phyloP scores from a whole-genome alignment of 2,329 filamentous ascomycete genomes.

The Thelonectria discophora region DNA sequence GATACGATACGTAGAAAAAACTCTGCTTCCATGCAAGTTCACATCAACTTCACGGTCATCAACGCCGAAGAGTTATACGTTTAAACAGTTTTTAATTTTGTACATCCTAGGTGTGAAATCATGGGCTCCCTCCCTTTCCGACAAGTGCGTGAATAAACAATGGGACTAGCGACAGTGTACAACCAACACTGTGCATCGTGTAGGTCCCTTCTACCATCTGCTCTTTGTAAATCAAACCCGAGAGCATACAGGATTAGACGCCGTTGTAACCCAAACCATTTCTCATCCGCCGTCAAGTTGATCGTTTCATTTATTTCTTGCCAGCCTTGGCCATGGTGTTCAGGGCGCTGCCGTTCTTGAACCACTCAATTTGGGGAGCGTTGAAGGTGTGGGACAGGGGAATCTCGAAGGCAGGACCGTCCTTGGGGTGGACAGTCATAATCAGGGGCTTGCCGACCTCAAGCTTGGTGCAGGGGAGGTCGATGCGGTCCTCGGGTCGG shows the following conservation, averaged over 20 bases:
- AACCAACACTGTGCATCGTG: slow-evolving; percentile 31
- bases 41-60: background rate
- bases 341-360: slow-evolving; percentile 95
- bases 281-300: slow-evolving; percentile 31
- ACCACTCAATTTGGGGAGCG: slow-evolving; percentile 97
- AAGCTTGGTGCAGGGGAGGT: slow-evolving; percentile 87
- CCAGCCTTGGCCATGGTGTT: slow-evolving; percentile 95
- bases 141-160: slow-evolving; percentile 37
- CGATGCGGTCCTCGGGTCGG: slow-evolving; percentile 82
- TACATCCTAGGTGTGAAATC: slow-evolving; percentile 41
- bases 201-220: slow-evolving; percentile 38
- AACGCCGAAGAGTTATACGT: background rate
- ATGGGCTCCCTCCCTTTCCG: slow-evolving; percentile 39
- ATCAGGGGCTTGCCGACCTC: slow-evolving; percentile 93
- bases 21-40: too few relatives aligned
- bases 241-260: slow-evolving; percentile 43
- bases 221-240: slow-evolving; percentile 36
- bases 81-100: slow-evolving; percentile 40
- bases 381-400: slow-evolving; percentile 97
- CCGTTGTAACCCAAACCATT: slow-evolving; percentile 38
- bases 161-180: slow-evolving; percentile 31
- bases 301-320: slow-evolving; percentile 41
- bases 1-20: too few relatives aligned
- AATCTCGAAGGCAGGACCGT: slow-evolving; percentile 82
- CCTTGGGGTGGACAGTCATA: slow-evolving; percentile 89